Evolutionary conservation across 2,329 filamentous ascomycete genomes (phyloP), one percentile per base, ranked within the genome.

Genomic region (Lasiodiplodia sp.): DNA sequence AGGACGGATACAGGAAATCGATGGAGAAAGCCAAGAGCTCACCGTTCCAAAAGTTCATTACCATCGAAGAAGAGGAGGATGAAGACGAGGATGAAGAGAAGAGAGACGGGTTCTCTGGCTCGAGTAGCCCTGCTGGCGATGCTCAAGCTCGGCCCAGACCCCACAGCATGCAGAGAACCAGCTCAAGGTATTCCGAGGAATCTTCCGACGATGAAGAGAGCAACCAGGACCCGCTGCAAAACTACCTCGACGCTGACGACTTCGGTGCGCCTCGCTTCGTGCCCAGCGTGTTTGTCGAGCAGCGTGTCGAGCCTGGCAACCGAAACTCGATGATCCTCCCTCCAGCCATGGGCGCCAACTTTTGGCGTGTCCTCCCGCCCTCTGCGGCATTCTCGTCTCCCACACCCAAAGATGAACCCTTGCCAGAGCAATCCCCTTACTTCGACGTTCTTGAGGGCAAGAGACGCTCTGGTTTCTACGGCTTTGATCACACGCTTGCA

Each of bases 1-100:
- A 94, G 73, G 83, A 91, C 72, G 95, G 94, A 0, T 87, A 87
- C 69, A 86, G 87, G 28, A 82, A 81, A 53, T 82, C 87, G 2
- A 77, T 95, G 5, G 83, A 85, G 25, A 75, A 77, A 18, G 78
- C 83, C 28, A 71, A 73, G 25, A 77, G 75, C 5, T 84, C 86
- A 1, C 73, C 82, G 0, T 88, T 91, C 73, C 79, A 83, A 1
- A 79, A 70, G 0, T 76, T 78, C 52, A 55, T 78, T 8, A 31
- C 52, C 7, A 64, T 64, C 4, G 23, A 56, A 10, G 44, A 52
- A 16, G 67, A 68, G n/a, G 66, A 63, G 2, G 66, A 53, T 3
- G 49, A 56, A 14, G 66, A 64, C 14, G 55, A 68, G 4, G n/a
- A 38, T 16, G 28, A n/a, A 3, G n/a, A 38, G 21, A 52, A 47